Evolutionary conservation across 75 land plant species (phyloP).

Genomic region (Sequoia sempervirens): DNA sequence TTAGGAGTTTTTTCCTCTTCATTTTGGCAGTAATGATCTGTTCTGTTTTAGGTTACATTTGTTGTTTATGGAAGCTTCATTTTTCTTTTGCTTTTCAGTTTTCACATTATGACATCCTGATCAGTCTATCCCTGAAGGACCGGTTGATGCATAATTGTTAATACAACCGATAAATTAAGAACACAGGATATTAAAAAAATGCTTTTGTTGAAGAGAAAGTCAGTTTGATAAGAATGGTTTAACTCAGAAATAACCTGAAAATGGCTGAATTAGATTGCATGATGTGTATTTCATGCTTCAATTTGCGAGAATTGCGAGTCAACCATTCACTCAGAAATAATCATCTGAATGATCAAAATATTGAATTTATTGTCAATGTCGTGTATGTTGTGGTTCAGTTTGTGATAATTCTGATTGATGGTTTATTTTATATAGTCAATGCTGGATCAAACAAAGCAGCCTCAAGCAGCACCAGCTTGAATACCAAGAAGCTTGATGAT

Average conservation of each 20-base stretch:
- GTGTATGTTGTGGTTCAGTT: not conserved
- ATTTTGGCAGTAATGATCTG: not conserved
- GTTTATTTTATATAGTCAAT: slow-evolving; percentile 35
- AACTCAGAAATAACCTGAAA: not conserved
- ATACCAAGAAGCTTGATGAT: slow-evolving; percentile 94
- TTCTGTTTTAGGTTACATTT: not conserved
- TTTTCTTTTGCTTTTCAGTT: slow-evolving; percentile 5
- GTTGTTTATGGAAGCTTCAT: not conserved
- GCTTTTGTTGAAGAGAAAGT: not conserved
- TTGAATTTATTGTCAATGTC: not conserved
- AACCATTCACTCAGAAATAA: not conserved
- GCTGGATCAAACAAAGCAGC: slow-evolving; percentile 96
- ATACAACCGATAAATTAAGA: not conserved
- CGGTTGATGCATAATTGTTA: not conserved
- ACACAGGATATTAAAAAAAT: slow-evolving; percentile 1
- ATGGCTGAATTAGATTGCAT: not conserved
- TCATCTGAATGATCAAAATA: slow-evolving; percentile 28
- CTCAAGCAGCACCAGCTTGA: slow-evolving; percentile 81
- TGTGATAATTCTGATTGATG: not conserved
- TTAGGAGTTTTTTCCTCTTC: not conserved
- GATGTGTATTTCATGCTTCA: too few relatives aligned
- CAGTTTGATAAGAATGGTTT: not conserved
- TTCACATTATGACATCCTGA: too few relatives aligned
- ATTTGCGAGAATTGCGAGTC: too few relatives aligned
- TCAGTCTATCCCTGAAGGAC: too few relatives aligned